Evolutionary conservation across 192 early-diverging fungal species (phyloP).

Genomic region (Umbelopsis sp.): DNA sequence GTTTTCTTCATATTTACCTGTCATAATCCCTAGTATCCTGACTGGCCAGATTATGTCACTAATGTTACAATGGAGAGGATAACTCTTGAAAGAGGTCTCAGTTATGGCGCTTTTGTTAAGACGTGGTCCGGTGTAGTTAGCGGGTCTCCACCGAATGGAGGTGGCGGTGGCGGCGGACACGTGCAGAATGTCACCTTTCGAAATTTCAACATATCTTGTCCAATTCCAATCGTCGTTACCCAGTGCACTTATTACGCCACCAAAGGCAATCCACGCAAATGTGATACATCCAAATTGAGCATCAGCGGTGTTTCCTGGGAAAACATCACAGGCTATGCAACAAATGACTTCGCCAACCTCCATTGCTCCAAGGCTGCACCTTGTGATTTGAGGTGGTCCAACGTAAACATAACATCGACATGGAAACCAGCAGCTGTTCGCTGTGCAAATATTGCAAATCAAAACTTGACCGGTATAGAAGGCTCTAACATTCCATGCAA

Average conservation of each 20-base stretch:
- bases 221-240: background rate
- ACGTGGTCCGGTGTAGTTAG: conserved; percentile 4
- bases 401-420: background rate
- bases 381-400: background rate
- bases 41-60: background rate
- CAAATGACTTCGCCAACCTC: background rate
- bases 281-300: background rate
- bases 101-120: conserved; percentile 5
- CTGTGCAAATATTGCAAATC: conserved; percentile 1
- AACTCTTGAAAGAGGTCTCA: background rate
- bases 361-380: background rate
- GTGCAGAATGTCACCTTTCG: conserved; percentile 7
- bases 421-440: background rate
- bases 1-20: too few relatives aligned
- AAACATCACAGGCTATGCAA: background rate
- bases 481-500: conserved; percentile 9
- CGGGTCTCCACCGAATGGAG: background rate
- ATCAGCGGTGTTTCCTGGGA: background rate
- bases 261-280: background rate
- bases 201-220: background rate
- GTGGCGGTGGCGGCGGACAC: conserved; percentile 9
- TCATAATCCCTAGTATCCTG: background rate
- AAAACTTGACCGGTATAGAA: background rate
- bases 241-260: background rate
- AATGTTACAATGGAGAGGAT: conserved; percentile 10